phyloP scores from a whole-genome alignment of 2,329 filamentous ascomycete species.

The Ophiognomonia clavigignenti-juglandacearum region DNA sequence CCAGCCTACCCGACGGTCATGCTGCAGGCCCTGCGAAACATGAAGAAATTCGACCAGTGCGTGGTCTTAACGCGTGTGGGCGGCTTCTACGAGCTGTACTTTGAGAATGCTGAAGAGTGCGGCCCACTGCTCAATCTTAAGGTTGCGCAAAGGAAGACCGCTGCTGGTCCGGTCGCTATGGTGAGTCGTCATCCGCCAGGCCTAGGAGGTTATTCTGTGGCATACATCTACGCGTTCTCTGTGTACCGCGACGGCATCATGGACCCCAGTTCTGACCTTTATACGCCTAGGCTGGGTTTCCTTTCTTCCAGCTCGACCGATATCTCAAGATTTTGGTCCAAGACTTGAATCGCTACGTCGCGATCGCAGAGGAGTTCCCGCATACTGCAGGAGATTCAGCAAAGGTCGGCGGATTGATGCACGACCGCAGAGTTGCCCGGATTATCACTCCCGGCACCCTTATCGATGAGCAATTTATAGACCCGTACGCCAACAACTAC shows the following conservation, averaged over 20 bases:
- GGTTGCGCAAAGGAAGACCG: conserved; percentile 76
- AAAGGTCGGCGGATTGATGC: conserved; percentile 73
- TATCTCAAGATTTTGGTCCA: conserved; percentile 92
- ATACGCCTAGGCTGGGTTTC: conserved; percentile 71
- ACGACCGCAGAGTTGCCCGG: conserved; percentile 78
- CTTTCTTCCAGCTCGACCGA: conserved; percentile 85
- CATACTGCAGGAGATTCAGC: conserved; percentile 65
- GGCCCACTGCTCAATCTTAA: conserved; percentile 85
- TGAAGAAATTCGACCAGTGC: conserved; percentile 86
- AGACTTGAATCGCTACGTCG: conserved; percentile 85
- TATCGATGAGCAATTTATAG: conserved; percentile 96
- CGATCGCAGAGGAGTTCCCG: conserved; percentile 88
- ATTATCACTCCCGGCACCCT: conserved; percentile 92
- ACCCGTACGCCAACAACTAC: conserved; percentile 91
- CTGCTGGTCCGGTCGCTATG: conserved; percentile 77
- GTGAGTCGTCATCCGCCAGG: conserved; percentile 37
- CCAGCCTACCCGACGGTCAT: conserved; percentile 80
- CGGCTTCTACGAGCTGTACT: conserved; percentile 96
- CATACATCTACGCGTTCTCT: no score
- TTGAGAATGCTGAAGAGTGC: conserved; percentile 88
- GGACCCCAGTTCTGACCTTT: conserved; percentile 18
- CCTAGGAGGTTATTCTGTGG: no score
- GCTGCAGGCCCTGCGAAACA: conserved; percentile 81
- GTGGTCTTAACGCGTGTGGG: conserved; percentile 89
- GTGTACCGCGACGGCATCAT: neutral